Percentiles rank a stretch among this genome's conserved stretches.
Evolutionary conservation across 2,329 filamentous ascomycete genomes (phyloP).

Genomic region (Hysterium pulicare): DNA sequence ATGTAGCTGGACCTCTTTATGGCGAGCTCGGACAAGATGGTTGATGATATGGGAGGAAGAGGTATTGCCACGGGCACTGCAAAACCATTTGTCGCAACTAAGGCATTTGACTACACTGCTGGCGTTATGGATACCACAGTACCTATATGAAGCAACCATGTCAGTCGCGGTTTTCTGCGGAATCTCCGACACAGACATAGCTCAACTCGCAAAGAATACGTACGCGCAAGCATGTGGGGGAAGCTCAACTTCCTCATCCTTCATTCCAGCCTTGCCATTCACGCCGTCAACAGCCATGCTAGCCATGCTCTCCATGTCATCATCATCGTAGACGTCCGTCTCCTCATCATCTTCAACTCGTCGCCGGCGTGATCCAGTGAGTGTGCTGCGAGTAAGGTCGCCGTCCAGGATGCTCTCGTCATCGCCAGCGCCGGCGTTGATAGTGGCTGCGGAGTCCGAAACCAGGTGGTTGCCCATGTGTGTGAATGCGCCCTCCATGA

Average conservation of each 20-base stretch:
- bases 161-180: constrained; percentile 8
- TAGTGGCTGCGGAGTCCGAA: constrained; percentile 78
- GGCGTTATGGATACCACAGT: constrained; percentile 96
- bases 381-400: constrained; percentile 54
- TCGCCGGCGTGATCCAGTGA: constrained; percentile 57
- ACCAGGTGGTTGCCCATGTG: constrained; percentile 84
- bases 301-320: constrained; percentile 67
- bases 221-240: constrained; percentile 95
- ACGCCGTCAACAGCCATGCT: constrained; percentile 77
- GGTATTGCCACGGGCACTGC: constrained; percentile 92
- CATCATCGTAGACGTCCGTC: constrained; percentile 77
- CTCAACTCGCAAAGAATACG: constrained; percentile 3
- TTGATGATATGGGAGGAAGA: constrained; percentile 98
- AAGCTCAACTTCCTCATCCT: constrained; percentile 72
- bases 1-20: constrained; percentile 98
- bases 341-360: constrained; percentile 82
- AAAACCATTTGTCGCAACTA: constrained; percentile 97
- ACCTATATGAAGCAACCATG: constrained; percentile 52
- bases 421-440: constrained; percentile 84
- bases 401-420: constrained; percentile 80
- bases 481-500: constrained; percentile 84
- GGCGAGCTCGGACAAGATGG: constrained; percentile 91
- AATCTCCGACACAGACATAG: constrained; percentile 3
- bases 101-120: constrained; percentile 95
- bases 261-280: constrained; percentile 54